A percentile compares a stretch with the other conserved stretches of the same genome.
phyloP scores from a whole-genome alignment of 352 stramenopile species.

The Phytophthora colocasiae region DNA sequence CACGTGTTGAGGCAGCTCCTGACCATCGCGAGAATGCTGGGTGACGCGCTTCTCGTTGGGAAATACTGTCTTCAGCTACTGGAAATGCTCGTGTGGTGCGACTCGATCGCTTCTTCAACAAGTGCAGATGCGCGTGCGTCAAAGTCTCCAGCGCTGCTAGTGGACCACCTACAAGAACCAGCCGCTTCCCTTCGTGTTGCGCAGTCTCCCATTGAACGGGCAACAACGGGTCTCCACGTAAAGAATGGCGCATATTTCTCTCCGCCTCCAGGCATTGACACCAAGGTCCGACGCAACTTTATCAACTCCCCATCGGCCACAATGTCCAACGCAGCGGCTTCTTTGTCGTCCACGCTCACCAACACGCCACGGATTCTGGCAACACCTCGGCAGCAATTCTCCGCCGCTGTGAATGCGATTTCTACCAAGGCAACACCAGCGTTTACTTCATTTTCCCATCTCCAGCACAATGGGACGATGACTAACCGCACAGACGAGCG shows the following conservation, averaged over 20 bases:
- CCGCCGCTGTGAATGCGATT: slow-evolving; percentile 76
- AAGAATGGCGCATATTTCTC: slow-evolving; percentile 65
- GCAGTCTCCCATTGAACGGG: slow-evolving; percentile 23
- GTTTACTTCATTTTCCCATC: slow-evolving; percentile 66
- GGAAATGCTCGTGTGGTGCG: slow-evolving; percentile 69
- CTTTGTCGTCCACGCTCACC: slow-evolving; percentile 73
- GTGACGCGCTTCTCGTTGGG: slow-evolving; percentile 57
- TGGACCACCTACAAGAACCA: slow-evolving; percentile 52
- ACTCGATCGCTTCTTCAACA: slow-evolving; percentile 39
- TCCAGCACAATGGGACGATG: slow-evolving; percentile 29
- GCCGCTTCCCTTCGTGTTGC: slow-evolving; percentile 35
- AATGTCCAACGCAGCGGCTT: slow-evolving; percentile 79
- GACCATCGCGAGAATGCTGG: slow-evolving; percentile 62
- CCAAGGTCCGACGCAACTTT: slow-evolving; percentile 72
- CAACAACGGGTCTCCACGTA: slow-evolving; percentile 48
- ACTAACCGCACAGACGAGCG: slow-evolving; percentile 23
- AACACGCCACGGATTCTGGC: slow-evolving; percentile 75
- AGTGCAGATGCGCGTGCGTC: slow-evolving; percentile 3
- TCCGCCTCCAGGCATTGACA: slow-evolving; percentile 73
- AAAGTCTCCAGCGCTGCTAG: slow-evolving; percentile 13
- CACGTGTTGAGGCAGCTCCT: slow-evolving; percentile 83
- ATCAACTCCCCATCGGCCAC: slow-evolving; percentile 66
- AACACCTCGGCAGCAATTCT: slow-evolving; percentile 79
- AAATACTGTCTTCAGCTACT: slow-evolving; percentile 71
- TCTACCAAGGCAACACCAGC: slow-evolving; percentile 76